These are phyloP conservation scores for Nicotiana sylvestris DNA, from an alignment of 257 asterid genomes.

Conservation along the genomic window DNA sequence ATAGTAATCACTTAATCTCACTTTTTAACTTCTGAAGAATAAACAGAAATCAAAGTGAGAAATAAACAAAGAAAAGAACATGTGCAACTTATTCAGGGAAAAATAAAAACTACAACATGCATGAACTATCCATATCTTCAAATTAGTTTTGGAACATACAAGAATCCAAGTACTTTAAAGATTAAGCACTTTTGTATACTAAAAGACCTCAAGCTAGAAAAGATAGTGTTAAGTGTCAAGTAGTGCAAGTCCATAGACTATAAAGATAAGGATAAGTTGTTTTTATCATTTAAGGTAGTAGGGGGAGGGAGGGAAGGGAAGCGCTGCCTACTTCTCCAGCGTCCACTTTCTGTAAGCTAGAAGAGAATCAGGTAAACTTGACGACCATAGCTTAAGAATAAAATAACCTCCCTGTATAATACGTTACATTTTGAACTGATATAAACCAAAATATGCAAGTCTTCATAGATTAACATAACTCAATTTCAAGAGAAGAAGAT, in stretches of 20 bases:
- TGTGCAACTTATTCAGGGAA: too few relatives aligned
- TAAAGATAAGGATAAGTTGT: neutral
- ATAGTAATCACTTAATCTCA: too few relatives aligned
- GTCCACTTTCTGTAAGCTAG: slow-evolving; percentile 1
- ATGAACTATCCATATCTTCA: too few relatives aligned
- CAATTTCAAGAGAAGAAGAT: neutral
- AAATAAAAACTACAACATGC: too few relatives aligned
- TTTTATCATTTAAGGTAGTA: neutral
- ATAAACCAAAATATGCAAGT: neutral
- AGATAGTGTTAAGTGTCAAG: neutral
- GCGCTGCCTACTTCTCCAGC: neutral
- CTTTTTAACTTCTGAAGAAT: too few relatives aligned
- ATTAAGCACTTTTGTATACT: neutral
- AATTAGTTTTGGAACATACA: too few relatives aligned
- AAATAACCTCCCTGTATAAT: neutral
- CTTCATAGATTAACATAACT: neutral
- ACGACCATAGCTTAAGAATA: neutral
- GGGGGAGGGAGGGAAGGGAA: neutral
- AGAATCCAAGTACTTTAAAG: too few relatives aligned
- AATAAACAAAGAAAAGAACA: too few relatives aligned
- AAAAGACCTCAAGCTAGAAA: neutral
- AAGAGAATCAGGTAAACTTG: neutral
- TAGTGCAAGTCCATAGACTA: neutral
- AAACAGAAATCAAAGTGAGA: too few relatives aligned
- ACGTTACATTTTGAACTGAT: neutral